phyloP scores from a whole-genome alignment of 768 basidiomycete genomes.

The Suillus lakei region DNA sequence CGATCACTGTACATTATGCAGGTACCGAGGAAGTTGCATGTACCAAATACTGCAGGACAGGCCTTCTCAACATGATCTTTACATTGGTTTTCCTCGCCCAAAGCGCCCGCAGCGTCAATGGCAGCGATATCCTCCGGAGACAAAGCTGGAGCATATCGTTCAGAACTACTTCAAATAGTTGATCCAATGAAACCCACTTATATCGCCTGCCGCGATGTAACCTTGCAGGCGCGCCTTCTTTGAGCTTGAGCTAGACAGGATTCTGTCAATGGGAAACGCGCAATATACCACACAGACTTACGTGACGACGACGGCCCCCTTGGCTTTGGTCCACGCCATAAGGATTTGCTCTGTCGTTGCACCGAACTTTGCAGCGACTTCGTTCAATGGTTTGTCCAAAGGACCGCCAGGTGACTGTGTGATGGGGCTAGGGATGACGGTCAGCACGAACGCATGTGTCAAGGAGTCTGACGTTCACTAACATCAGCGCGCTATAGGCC shows the following conservation, averaged over 20 bases:
- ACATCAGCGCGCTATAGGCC: conserved; percentile 56
- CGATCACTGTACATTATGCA: neutral
- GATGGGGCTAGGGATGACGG: conserved; percentile 37
- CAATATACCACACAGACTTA: conserved; percentile 28
- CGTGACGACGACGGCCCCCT: conserved; percentile 71
- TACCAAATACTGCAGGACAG: neutral
- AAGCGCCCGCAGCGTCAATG: conserved; percentile 59
- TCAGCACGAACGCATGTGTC: conserved; percentile 30
- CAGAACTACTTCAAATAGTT: neutral
- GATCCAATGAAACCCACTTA: conserved; percentile 44
- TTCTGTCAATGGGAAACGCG: neutral
- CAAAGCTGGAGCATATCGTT: conserved; percentile 29
- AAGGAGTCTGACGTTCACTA: conserved; percentile 37
- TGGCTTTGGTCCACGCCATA: conserved; percentile 46
- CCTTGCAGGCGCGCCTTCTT: conserved; percentile 68
- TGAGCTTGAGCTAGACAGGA: conserved; percentile 55
- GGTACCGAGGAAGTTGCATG: neutral
- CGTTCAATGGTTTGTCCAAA: conserved; percentile 59
- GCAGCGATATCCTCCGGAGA: conserved; percentile 51
- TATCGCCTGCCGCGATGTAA: conserved; percentile 70
- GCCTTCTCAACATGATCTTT: neutral
- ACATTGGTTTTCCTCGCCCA: neutral
- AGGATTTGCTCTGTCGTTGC: neutral
- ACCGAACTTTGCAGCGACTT: conserved; percentile 43
- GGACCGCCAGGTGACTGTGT: conserved; percentile 64